Conservation (phyloP, 2,329 filamentous ascomycete genomes). For the Gremmenia infestans region DNA sequence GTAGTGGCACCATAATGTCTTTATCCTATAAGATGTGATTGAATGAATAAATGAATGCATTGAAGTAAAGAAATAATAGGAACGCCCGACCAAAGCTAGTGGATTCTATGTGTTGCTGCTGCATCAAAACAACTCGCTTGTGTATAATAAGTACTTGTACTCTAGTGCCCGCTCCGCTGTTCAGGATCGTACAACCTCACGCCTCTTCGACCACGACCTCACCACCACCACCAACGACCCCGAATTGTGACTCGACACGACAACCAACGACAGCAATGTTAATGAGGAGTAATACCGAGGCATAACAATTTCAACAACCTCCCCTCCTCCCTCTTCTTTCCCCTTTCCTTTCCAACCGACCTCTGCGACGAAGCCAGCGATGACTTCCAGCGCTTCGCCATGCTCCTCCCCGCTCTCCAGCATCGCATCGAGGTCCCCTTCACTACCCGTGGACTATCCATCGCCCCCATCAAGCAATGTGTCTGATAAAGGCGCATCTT, state of each 20-base stretch:
- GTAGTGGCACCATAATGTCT: no score
- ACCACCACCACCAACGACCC: slow-evolving; percentile 2
- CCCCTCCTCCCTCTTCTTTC: not conserved
- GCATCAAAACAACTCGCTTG: not conserved
- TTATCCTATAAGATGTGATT: no score
- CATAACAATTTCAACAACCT: slow-evolving; percentile 1
- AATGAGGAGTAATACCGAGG: slow-evolving; percentile 1
- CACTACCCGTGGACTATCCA: slow-evolving; percentile 27
- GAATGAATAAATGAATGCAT: no score
- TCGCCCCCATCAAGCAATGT: slow-evolving; percentile 27
- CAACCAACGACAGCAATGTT: slow-evolving; percentile 4
- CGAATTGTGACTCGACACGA: not conserved
- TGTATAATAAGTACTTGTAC: not conserved
- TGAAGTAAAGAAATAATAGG: no score
- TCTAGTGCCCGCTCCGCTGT: not conserved
- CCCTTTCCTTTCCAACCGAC: not conserved
- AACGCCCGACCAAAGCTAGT: no score
- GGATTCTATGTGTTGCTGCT: not conserved
- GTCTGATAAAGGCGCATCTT: slow-evolving; percentile 20
- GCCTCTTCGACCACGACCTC: not conserved
- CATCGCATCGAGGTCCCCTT: slow-evolving; percentile 33
- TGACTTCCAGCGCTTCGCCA: slow-evolving; percentile 3
- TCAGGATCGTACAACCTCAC: not conserved
- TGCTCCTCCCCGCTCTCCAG: slow-evolving; percentile 33
- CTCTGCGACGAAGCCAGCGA: not conserved